Conservation (phyloP, 257 asterid genomes). For the Solanum tarijense region DNA sequence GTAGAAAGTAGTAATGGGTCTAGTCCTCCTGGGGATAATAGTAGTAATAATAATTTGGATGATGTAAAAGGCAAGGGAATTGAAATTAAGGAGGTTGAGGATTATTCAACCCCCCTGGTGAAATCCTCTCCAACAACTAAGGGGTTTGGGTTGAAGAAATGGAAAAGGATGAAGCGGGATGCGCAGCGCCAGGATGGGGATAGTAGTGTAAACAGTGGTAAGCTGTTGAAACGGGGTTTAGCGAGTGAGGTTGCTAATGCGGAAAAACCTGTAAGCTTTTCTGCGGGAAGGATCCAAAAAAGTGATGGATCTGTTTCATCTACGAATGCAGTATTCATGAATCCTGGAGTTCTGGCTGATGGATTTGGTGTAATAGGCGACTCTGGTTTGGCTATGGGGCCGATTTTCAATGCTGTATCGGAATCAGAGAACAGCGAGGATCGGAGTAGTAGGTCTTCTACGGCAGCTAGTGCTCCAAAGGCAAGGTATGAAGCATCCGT, state of each 20-base stretch:
- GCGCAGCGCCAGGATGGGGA: conserved; percentile 15
- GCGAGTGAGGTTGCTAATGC: conserved; percentile 13
- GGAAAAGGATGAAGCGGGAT: conserved; percentile 70
- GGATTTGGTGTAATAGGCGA: conserved; percentile 22
- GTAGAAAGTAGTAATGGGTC: conserved; percentile 25
- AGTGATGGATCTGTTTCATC: conserved; percentile 58
- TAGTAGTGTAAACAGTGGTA: conserved; percentile 17
- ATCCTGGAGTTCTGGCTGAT: conserved; percentile 11
- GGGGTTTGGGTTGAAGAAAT: conserved; percentile 62
- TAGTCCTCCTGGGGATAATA: conserved; percentile 2
- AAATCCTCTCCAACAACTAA: conserved; percentile 24
- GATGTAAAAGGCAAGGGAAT: conserved; percentile 15
- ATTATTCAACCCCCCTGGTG: background rate
- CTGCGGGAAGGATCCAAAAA: conserved; percentile 26
- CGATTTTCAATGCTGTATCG: conserved; percentile 23
- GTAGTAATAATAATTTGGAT: conserved; percentile 7
- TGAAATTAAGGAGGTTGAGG: conserved; percentile 9
- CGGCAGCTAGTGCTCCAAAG: conserved; percentile 57
- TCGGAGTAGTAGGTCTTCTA: conserved; percentile 54
- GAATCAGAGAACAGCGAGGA: conserved; percentile 64
- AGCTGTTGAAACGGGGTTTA: conserved; percentile 26
- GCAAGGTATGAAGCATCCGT: conserved; percentile 18
- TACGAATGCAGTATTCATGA: conserved; percentile 24
- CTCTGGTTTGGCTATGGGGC: conserved; percentile 18
- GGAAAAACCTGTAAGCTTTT: conserved; percentile 23